Conservation (phyloP, 2,329 filamentous ascomycete genomes). For the Diaporthe caulivora region DNA sequence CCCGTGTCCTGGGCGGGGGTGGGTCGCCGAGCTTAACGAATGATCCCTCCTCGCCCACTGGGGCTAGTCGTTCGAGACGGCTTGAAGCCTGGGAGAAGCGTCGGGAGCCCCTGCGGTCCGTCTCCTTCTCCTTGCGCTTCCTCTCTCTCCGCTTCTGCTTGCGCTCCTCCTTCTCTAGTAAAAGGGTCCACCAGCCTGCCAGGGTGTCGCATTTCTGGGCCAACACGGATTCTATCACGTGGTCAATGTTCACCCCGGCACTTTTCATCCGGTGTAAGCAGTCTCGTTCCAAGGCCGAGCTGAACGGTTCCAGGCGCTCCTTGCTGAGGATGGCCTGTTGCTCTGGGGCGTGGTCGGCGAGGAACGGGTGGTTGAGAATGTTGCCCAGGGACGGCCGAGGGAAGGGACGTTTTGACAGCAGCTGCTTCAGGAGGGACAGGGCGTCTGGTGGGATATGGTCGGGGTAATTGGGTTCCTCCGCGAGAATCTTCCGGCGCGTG, state of each 20-base stretch:
- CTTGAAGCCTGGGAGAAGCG: constrained; percentile 91
- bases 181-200: constrained; percentile 94
- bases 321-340: constrained; percentile 92
- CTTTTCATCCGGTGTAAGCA: constrained; percentile 92
- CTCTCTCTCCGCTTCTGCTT: constrained; percentile 71
- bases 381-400: constrained; percentile 85
- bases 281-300: constrained; percentile 88
- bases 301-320: constrained; percentile 84
- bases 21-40: constrained; percentile 58
- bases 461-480: constrained; percentile 87
- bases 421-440: constrained; percentile 77
- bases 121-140: constrained; percentile 87
- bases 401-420: constrained; percentile 93
- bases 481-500: constrained; percentile 87
- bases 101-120: constrained; percentile 81
- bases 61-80: constrained; percentile 83
- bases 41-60: constrained; percentile 82
- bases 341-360: constrained; percentile 86
- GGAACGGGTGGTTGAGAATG: constrained; percentile 88
- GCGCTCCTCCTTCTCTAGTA: constrained; percentile 93
- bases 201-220: constrained; percentile 90
- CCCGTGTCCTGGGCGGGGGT: constrained; percentile 75
- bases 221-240: constrained; percentile 93
- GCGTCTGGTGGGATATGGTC: constrained; percentile 84
- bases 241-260: constrained; percentile 93